Conservation (phyloP, 1,284 basidiomycete genomes). For the Boletus sp. region DNA sequence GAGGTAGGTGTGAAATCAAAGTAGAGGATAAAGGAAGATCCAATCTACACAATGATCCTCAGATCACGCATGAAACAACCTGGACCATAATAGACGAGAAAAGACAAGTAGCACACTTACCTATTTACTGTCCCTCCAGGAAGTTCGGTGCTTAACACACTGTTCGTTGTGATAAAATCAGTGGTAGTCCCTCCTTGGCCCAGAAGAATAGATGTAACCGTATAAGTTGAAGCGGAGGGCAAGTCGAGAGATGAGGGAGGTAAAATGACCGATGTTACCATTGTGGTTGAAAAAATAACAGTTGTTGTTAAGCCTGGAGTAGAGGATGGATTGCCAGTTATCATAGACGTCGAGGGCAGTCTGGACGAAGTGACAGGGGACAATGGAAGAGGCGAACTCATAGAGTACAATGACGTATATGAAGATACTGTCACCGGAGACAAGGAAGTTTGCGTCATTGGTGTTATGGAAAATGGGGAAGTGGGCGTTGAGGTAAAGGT, state of each 20-base stretch:
- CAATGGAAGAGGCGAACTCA: not conserved
- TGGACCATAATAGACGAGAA: not conserved
- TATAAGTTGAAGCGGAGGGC: slow-evolving; percentile 21
- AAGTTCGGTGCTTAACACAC: slow-evolving; percentile 24
- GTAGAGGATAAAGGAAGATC: slow-evolving; percentile 3
- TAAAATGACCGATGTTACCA: slow-evolving; percentile 5
- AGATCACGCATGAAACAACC: slow-evolving; percentile 7
- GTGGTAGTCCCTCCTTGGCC: slow-evolving; percentile 18
- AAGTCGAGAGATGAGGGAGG: not conserved
- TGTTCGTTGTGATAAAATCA: slow-evolving; percentile 21
- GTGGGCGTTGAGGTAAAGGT: not conserved
- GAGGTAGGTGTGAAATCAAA: slow-evolving; percentile 5
- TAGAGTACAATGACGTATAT: not conserved
- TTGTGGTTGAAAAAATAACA: slow-evolving; percentile 16
- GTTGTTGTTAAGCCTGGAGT: slow-evolving; percentile 6
- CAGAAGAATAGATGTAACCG: slow-evolving; percentile 20
- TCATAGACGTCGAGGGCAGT: not conserved
- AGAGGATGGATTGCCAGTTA: not conserved
- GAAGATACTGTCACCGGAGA: not conserved
- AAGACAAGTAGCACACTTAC: slow-evolving; percentile 16
- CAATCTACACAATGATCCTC: slow-evolving; percentile 12
- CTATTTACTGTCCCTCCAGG: slow-evolving; percentile 6
- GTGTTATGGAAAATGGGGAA: not conserved
- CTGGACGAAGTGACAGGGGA: slow-evolving; percentile 1
- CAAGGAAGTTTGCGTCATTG: slow-evolving; percentile 1